Evolutionary conservation across 768 basidiomycete species (phyloP).

Genomic region (Polyporus arcularius): DNA sequence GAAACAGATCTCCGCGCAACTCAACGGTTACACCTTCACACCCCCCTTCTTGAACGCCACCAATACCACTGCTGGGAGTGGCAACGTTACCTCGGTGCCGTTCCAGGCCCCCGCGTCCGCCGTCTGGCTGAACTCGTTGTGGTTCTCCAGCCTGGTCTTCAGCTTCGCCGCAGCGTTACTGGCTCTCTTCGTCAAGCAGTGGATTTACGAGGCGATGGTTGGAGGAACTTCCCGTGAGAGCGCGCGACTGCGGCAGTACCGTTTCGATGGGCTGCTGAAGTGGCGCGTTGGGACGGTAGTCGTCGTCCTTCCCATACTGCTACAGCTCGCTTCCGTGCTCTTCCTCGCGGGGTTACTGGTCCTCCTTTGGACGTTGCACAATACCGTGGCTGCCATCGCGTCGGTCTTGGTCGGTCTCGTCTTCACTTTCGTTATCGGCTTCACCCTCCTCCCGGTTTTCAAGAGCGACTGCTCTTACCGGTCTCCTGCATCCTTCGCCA

Average conservation of each 20-base stretch:
- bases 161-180: conserved; percentile 24
- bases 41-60: background rate
- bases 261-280: conserved; percentile 18
- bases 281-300: conserved; percentile 21
- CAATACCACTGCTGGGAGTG: background rate
- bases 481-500: too few relatives aligned
- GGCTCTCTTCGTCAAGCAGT: conserved; percentile 27
- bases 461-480: too few relatives aligned
- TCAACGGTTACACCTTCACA: background rate
- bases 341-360: conserved; percentile 24
- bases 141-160: conserved; percentile 24
- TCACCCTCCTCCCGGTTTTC: too few relatives aligned
- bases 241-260: conserved; percentile 23
- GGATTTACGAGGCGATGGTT: conserved; percentile 21
- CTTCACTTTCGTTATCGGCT: too few relatives aligned
- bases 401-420: too few relatives aligned
- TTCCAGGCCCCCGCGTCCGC: background rate
- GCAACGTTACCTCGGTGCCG: background rate
- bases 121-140: conserved; percentile 20
- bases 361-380: conserved; percentile 16
- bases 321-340: conserved; percentile 16
- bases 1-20: too few relatives aligned
- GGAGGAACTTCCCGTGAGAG: conserved; percentile 19
- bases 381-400: conserved; percentile 3
- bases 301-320: conserved; percentile 11